phyloP scores from a whole-genome alignment of 2,329 filamentous ascomycete species.

The Sporothrix globosa region DNA sequence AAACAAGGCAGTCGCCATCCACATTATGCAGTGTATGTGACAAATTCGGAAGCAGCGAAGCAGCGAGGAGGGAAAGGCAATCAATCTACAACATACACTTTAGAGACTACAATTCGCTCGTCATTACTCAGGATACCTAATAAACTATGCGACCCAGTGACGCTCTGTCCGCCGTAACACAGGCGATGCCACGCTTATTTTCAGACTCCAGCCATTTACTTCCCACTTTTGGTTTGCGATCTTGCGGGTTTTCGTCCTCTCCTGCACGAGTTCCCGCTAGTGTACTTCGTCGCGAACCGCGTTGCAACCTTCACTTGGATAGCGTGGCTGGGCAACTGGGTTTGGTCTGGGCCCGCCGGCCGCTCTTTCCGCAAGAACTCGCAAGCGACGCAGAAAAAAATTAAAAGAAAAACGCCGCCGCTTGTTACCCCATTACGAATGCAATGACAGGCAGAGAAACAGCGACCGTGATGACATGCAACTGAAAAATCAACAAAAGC shows the following conservation, averaged over 20 bases:
- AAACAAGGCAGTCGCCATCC: background rate
- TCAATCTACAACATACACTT: too few species aligned
- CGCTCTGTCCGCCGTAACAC: background rate
- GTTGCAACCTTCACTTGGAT: constrained; percentile 30
- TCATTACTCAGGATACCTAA: background rate
- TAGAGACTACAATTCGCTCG: background rate
- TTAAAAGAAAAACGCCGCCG: background rate
- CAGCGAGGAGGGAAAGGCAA: background rate
- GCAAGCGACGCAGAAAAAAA: constrained; percentile 12
- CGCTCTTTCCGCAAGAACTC: constrained; percentile 34
- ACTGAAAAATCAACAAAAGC: background rate
- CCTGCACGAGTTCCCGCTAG: constrained; percentile 28
- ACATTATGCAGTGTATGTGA: background rate
- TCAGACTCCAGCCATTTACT: background rate
- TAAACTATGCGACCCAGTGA: background rate
- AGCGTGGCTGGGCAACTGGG: constrained; percentile 30
- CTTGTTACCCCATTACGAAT: background rate
- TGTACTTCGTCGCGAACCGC: constrained; percentile 34
- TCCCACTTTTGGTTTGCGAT: background rate
- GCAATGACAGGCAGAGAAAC: constrained; percentile 10
- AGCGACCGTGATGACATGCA: constrained; percentile 7
- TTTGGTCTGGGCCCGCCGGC: constrained; percentile 15
- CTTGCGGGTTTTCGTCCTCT: background rate
- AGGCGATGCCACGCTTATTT: too few species aligned
- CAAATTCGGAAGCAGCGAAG: background rate